Base-by-base conservation (phyloP, 164 flowering plant genomes). In the Berberis vulgaris region DNA sequence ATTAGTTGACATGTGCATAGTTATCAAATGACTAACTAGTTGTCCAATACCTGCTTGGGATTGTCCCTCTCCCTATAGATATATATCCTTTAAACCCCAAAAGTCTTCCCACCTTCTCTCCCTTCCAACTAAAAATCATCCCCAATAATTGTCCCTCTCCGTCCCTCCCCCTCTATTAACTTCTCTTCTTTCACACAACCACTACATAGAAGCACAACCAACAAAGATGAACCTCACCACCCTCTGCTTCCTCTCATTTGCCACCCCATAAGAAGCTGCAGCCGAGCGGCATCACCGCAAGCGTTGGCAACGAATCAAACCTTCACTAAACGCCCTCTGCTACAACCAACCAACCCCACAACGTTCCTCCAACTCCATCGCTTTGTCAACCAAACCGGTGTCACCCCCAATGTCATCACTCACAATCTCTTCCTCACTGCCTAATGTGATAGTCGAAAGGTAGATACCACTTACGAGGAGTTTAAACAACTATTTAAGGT, bases 261-360 rank as follows among this genome's bases (percentile, higher is more conserved):
- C 94, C 67, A 72, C 90, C 11, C 86, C 88, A 0, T 97, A 92
- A 64, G 98, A 89, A 63, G 97, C 97, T 10, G 96, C 97, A 11
- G 97, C 96, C 38, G 93, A 83, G 57, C 89, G 98, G 45, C 91
- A 97, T 66, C 86, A 86, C 43, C 87, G 93, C 45, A 88, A 87
- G 69, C 91, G 91, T 61, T 90, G 86, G 44, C 92, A 82, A 66
- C 90, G 96, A 54, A 83, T 86, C 71, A 90, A 86, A 64, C 91
- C 94, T 2, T 94, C 96, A 0, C 80, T 76, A 52, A 71, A 79
- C 72, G 74, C 89, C 59, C 83, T 80, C 75, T 80, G 84, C 73
- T 78, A 72, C 58, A 54, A 67, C 11, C 78, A 73, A 10, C 81
- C 62, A 8, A 55, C 67, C 26, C 74, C 67, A 40, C 67, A 39